A percentile compares a stretch with the other conserved stretches of the same genome.
Conservation (phyloP, 2,329 filamentous ascomycete genomes). For the Scedosporium minutisporum region DNA sequence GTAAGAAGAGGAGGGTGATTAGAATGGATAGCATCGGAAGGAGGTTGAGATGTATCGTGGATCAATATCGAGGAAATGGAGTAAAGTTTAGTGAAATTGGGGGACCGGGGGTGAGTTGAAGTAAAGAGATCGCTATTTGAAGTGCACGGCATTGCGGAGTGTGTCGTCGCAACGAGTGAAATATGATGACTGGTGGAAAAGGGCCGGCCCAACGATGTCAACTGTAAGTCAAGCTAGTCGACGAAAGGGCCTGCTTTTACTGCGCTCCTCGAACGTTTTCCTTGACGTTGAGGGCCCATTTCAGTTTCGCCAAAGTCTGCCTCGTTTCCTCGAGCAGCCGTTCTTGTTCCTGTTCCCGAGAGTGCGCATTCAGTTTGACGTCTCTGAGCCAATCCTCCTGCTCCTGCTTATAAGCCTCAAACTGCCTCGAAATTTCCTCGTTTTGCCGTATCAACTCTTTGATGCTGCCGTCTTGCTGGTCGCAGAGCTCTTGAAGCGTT, state of each 20-base stretch:
- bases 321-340: slow-evolving; percentile 47
- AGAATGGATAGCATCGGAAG: too few relatives aligned
- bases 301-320: slow-evolving; percentile 56
- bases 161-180: too few relatives aligned
- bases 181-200: background rate
- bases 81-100: too few relatives aligned
- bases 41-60: background rate
- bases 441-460: slow-evolving; percentile 51
- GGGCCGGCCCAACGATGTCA: background rate
- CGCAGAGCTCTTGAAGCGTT: slow-evolving; percentile 57
- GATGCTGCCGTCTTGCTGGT: slow-evolving; percentile 63
- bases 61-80: too few relatives aligned
- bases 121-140: too few relatives aligned
- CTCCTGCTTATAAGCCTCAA: slow-evolving; percentile 54
- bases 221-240: background rate
- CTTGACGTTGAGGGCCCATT: slow-evolving; percentile 63
- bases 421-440: slow-evolving; percentile 47
- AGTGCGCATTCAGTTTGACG: slow-evolving; percentile 48
- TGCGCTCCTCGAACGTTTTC: slow-evolving; percentile 46
- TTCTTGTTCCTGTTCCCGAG: slow-evolving; percentile 53
- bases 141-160: too few relatives aligned
- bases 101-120: too few relatives aligned
- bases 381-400: slow-evolving; percentile 51
- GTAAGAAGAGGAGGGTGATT: too few relatives aligned
- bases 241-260: slow-evolving; percentile 21